A percentile compares a stretch with the other conserved stretches of the same genome.
phyloP scores from a whole-genome alignment of 2,329 filamentous ascomycete genomes.

The Madurella mycetomatis region DNA sequence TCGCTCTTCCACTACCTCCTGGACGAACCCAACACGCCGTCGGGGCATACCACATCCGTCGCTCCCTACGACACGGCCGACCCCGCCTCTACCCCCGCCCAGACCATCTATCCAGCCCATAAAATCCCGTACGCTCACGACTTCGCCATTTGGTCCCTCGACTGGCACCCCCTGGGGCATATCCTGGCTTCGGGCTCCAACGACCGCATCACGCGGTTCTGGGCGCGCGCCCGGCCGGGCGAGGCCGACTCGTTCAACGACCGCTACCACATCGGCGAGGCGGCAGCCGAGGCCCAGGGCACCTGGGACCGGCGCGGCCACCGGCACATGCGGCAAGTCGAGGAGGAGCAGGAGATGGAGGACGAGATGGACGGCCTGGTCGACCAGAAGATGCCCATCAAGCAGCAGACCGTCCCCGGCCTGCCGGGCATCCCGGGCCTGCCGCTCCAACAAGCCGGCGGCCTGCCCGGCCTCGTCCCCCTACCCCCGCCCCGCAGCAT shows the following conservation, averaged over 20 bases:
- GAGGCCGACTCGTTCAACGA: constrained; percentile 83
- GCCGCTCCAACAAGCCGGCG: constrained; percentile 37
- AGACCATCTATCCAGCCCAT: constrained; percentile 91
- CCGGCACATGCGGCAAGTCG: constrained; percentile 75
- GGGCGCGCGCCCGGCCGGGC: constrained; percentile 85
- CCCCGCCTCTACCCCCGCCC: constrained; percentile 71
- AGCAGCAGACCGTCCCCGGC: constrained; percentile 44
- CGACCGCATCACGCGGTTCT: constrained; percentile 94
- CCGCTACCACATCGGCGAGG: constrained; percentile 91
- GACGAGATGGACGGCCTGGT: constrained; percentile 90
- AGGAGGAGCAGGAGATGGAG: constrained; percentile 89
- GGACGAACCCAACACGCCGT: constrained; percentile 84
- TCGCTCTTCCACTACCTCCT: constrained; percentile 91
- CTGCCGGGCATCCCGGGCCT: constrained; percentile 59
- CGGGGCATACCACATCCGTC: constrained; percentile 64
- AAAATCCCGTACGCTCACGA: constrained; percentile 84
- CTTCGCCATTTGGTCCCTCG: constrained; percentile 93
- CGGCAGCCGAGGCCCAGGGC: constrained; percentile 89
- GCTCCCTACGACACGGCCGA: constrained; percentile 84
- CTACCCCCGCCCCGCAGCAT: constrained; percentile 38
- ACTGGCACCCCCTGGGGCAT: constrained; percentile 96
- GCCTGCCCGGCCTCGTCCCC: constrained; percentile 23
- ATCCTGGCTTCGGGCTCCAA: constrained; percentile 94
- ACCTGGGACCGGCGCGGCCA: constrained; percentile 82
- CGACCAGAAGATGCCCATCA: constrained; percentile 77